phyloP scores from a whole-genome alignment of 2,329 filamentous ascomycete genomes.

The Scleromitrula shiraiana region DNA sequence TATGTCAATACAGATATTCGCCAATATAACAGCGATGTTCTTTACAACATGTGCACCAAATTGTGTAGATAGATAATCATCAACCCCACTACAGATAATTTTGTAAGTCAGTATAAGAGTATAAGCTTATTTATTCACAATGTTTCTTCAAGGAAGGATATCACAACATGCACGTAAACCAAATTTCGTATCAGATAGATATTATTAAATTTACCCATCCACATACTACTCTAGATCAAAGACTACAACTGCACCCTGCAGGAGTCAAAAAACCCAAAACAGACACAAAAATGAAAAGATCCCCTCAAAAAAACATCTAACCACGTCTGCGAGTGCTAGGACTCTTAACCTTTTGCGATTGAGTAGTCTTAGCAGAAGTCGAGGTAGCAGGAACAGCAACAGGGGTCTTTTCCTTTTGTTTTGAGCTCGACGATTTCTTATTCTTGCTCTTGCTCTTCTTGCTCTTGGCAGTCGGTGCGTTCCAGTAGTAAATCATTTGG shows the following conservation, averaged over 20 bases:
- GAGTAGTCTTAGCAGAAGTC: slow-evolving; percentile 10
- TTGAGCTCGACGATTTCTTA: slow-evolving; percentile 30
- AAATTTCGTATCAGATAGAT: background rate
- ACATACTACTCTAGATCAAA: background rate
- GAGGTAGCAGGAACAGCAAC: slow-evolving; percentile 11
- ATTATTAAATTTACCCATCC: background rate
- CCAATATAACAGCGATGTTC: too few relatives aligned
- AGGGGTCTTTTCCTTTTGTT: slow-evolving; percentile 31
- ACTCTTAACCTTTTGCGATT: slow-evolving; percentile 18
- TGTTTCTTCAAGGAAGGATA: background rate
- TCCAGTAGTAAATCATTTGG: slow-evolving; percentile 98
- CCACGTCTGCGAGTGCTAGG: slow-evolving; percentile 29
- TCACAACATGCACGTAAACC: background rate
- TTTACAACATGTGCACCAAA: too few relatives aligned
- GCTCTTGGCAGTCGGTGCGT: slow-evolving; percentile 48
- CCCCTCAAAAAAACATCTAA: slow-evolving; percentile 6
- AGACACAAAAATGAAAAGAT: background rate
- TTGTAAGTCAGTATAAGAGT: background rate
- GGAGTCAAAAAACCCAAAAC: slow-evolving; percentile 19
- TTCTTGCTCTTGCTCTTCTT: slow-evolving; percentile 9
- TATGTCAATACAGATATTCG: too few relatives aligned
- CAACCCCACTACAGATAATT: too few relatives aligned
- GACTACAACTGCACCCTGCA: slow-evolving; percentile 21
- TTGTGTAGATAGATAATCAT: too few relatives aligned
- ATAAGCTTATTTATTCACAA: background rate